Evolutionary conservation across 1,284 basidiomycete genomes (phyloP).

Genomic region (Malassezia equina): DNA sequence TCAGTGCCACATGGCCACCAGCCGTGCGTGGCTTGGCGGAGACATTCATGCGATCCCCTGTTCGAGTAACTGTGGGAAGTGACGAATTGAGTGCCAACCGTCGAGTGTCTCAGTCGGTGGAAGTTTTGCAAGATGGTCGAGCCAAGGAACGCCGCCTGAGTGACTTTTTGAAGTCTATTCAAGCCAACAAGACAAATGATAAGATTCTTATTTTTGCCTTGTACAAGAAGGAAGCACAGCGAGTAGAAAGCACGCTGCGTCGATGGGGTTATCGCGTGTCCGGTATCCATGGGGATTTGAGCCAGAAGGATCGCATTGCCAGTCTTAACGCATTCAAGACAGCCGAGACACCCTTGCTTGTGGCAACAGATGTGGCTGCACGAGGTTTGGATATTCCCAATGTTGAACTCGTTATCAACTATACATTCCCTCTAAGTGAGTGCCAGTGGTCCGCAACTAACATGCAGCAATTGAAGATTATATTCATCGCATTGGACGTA

Average conservation of each 20-base stretch:
- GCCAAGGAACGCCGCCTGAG: slow-evolving; percentile 65
- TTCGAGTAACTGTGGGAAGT: slow-evolving; percentile 85
- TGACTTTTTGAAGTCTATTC: slow-evolving; percentile 40
- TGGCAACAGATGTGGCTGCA: slow-evolving; percentile 95
- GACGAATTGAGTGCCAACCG: slow-evolving; percentile 92
- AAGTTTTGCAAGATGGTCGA: slow-evolving; percentile 77
- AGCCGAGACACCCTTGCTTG: slow-evolving; percentile 70
- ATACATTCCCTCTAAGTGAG: slow-evolving; percentile 83
- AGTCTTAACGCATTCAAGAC: slow-evolving; percentile 81
- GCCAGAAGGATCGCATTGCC: slow-evolving; percentile 73
- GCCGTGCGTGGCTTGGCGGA: slow-evolving; percentile 85
- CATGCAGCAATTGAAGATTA: slow-evolving; percentile 56
- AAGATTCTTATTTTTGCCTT: slow-evolving; percentile 87
- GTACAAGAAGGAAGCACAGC: slow-evolving; percentile 78
- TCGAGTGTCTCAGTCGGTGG: slow-evolving; percentile 66
- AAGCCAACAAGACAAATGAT: slow-evolving; percentile 51
- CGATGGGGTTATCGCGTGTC: slow-evolving; percentile 74
- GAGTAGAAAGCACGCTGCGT: slow-evolving; percentile 71
- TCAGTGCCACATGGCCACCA: slow-evolving; percentile 97
- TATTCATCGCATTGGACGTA: slow-evolving; percentile 91
- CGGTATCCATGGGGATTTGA: slow-evolving; percentile 83
- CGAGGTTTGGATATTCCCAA: slow-evolving; percentile 94
- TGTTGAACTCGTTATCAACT: slow-evolving; percentile 62
- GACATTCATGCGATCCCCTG: slow-evolving; percentile 74
- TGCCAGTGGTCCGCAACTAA: neutral